Base-by-base conservation (phyloP, 495 filamentous ascomycete genomes). In the Penicillium salamii region DNA sequence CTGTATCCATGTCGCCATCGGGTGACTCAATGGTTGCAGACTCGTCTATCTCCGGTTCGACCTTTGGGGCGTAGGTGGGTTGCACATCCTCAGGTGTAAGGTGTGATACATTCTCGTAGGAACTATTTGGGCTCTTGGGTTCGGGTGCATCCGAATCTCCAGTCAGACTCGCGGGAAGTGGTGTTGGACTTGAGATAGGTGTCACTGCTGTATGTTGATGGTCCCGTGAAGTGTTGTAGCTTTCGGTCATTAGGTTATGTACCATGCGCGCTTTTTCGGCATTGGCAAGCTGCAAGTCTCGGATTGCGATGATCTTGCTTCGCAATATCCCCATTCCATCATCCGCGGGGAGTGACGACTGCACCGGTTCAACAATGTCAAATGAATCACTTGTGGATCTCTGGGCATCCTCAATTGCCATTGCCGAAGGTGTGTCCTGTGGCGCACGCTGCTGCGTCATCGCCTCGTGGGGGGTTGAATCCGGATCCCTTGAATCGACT, bases 281-380 rank as follows among this genome's bases (percentile, higher is more conserved):
- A 47, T 80, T 82, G n/a, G 82, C 66, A 19, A 87, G 71, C 7
- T 81, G 74, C 13, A 78, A 68, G 29, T 74, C 67, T 50, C 89
- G 83, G 47, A 99, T 91, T 26, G 78, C 78, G 32, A 88, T 78
- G 50, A 99, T 92, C 65, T 83, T 85, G 51, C 74, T 78, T 46
- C 93, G 76, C 48, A 97, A 67, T 43, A 70, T 66, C 7, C 82
- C 76, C 88, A 95, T 96, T 24, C 93, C 93, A 76, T 99, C 93
- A 66, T 99, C 90, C 56, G 86, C 93, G 0, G 93, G 95, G 40
- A 98, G 71, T 17, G 74, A 54, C 7, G 44, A 47, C n/a, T 63
- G 61, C 2, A 43, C 64, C 35, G 33, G 37, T 37, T 60, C 60
- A 43, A 57, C 58, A 14, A 51, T 34, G 35, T 50, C 52, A 17